Evolutionary conservation across 129 eudicot species (phyloP), one percentile per base, ranked within the genome.

Genomic region (Kitagawia praeruptora): DNA sequence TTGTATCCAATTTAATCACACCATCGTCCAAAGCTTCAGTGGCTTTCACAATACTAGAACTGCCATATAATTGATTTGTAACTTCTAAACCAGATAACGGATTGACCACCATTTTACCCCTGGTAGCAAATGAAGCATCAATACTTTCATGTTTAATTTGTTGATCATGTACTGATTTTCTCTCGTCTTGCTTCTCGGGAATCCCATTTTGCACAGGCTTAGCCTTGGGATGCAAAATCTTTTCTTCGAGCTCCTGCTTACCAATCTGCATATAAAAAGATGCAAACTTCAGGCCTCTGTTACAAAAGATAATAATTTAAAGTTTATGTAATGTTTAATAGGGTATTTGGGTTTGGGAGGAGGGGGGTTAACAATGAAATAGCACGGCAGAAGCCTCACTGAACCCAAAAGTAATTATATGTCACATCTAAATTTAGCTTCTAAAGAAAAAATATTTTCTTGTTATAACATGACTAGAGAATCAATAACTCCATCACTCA

Each of bases 151-250:
- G 86, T 46, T 78, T 76, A 49, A 69, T 58, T 56, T 69, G 83
- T 72, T 78, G 71, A 42, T 76, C 86, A n/a, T 70, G 86, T n/a
- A 85, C 41, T 75, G 78, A 51, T 45, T 40, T 76, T 67, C 79
- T 76, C 73, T 77, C 73, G 6, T 67, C 85, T 31, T 71, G 82
- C 77, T 81, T 82, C 75, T 85, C 82, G 48, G 76, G 81, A 44
- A 77, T 84, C 79, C 87, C 89, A 87, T 87, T 89, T 79, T 83
- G 89, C 53, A 88, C 27, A 75, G 83, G 70, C 58, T 80, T 81
- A 40, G 84, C 83, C 81, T 85, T 81, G 80, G 83, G 77, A 80
- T 80, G 74, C 81, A 81, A 41, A 70, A 67, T 77, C n/a, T 74
- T 77, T 75, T 82, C 91, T 78, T 82, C 93, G 56, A 78, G 73